Base-by-base conservation (phyloP, 768 basidiomycete genomes). In the Pleurotus platypus region DNA sequence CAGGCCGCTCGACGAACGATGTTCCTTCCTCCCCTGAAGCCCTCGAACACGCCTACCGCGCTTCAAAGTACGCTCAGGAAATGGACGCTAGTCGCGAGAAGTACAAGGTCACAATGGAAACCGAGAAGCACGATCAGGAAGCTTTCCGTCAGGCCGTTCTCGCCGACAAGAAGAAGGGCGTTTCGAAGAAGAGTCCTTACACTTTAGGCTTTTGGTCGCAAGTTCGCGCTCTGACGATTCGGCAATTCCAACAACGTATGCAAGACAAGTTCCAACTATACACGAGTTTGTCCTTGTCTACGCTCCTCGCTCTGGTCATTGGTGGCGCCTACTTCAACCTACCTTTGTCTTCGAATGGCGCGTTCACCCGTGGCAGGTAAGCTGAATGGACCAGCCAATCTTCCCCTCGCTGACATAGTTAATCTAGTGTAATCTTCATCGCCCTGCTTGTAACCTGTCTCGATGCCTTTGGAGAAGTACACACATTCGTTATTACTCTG, bases 351-450 rank as follows among this genome's bases (percentile, higher is more conserved):
- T 83, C 93, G 5, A 78, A 80, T 42, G 94, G 94, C 30, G 90
- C 87, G 0, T 97, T 97, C 72, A 93, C 92, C 22, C 84, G 93
- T 60, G 92, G 91, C 46, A 79, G 89, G 75, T 76, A 30, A 45
- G 37, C 7, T 11, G 2, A 2, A 20, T 42, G 15, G 4, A 30
- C 12, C 35, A 6, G 15, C 24, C 5, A 5, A 35, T 35, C 2
- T 27, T 16, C 3, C 24, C 45, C 15, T 30, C 48, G 20, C 20
- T 45, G n/a, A 54, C 42, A 51, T 38, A 12, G 13, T 15, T 26
- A 30, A 35, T 58, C 3, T 49, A 75, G 77, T 70, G 83, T 93
- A 27, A 81, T 95, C 53, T 94, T 94, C 67, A 70, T 78, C 39
- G 84, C 83, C 13, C 69, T 91, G 57, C 69, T 94, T 45, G 81